These are phyloP conservation scores for Oehlia diaphana DNA, from an alignment of 192 early-diverging fungal genomes.

Conservation along the genomic window DNA sequence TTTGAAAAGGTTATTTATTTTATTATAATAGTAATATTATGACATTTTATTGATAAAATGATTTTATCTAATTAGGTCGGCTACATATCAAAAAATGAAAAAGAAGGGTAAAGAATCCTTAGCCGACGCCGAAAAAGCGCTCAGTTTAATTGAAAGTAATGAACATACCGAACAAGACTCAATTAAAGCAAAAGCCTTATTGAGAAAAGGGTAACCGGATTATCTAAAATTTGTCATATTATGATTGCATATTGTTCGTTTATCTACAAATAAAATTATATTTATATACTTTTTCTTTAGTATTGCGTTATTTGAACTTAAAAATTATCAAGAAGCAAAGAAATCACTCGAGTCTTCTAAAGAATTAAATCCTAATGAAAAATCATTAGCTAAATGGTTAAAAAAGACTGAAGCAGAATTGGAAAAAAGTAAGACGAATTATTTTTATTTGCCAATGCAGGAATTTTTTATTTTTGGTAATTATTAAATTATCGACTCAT, in stretches of 20 bases:
- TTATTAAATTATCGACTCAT: too few relatives aligned
- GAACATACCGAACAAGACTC: slow-evolving; percentile 37
- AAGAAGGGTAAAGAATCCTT: slow-evolving; percentile 55
- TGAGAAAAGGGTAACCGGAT: slow-evolving; percentile 53
- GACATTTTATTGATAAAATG: not conserved
- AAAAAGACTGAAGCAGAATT: slow-evolving; percentile 57
- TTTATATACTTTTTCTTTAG: slow-evolving; percentile 31
- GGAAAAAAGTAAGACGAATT: slow-evolving; percentile 55
- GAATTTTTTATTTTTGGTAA: too few relatives aligned
- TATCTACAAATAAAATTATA: not conserved
- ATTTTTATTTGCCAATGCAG: slow-evolving; percentile 17
- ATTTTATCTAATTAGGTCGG: slow-evolving; percentile 44
- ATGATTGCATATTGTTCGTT: too few relatives aligned
- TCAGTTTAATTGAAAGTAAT: slow-evolving; percentile 53
- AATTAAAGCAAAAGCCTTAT: slow-evolving; percentile 66
- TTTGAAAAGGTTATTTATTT: slow-evolving; percentile 53
- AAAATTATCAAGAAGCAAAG: slow-evolving; percentile 62
- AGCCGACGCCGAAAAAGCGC: slow-evolving; percentile 64
- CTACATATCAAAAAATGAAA: slow-evolving; percentile 64
- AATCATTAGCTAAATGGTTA: slow-evolving; percentile 52
- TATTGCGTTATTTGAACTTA: slow-evolving; percentile 53
- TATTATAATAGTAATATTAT: not conserved
- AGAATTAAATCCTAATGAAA: slow-evolving; percentile 46
- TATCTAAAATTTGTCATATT: not conserved
- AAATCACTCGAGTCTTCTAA: slow-evolving; percentile 48